Evolutionary conservation across 148 eudicot species (phyloP).

Genomic region (Cornus controversa): DNA sequence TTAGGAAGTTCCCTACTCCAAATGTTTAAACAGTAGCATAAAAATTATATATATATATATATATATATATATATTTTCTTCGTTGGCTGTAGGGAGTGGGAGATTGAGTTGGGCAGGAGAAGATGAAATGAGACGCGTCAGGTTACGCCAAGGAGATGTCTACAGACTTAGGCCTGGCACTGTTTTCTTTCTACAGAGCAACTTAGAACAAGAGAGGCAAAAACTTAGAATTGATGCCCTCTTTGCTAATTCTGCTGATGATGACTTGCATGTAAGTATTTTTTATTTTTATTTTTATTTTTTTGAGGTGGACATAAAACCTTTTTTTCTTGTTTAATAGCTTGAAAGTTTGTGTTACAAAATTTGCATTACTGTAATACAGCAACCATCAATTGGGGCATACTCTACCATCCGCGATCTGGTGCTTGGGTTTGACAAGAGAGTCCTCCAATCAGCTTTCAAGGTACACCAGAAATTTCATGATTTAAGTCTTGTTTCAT

Average conservation of each 20-base stretch:
- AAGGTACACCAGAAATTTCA: conserved; percentile 35
- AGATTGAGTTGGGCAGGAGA: conserved; percentile 54
- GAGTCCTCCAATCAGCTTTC: conserved; percentile 67
- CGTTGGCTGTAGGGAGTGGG: conserved; percentile 59
- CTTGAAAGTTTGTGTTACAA: not conserved
- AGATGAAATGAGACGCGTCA: conserved; percentile 25
- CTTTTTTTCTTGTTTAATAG: not conserved
- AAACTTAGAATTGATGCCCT: conserved; percentile 59
- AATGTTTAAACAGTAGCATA: too few relatives aligned
- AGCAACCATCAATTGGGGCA: conserved; percentile 46
- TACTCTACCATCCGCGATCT: conserved; percentile 66
- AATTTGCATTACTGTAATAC: not conserved
- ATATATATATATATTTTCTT: not conserved
- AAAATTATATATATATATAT: too few relatives aligned
- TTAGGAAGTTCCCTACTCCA: too few relatives aligned
- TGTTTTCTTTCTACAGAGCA: conserved; percentile 62
- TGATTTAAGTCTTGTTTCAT: not conserved
- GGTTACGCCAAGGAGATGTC: conserved; percentile 51
- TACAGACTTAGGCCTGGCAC: conserved; percentile 47
- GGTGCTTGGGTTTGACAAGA: conserved; percentile 67
- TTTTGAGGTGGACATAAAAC: not conserved
- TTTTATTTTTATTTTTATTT: not conserved
- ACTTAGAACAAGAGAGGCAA: conserved; percentile 39
- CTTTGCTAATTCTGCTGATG: conserved; percentile 42
- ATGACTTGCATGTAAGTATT: conserved; percentile 27